Conservation (phyloP, 192 early-diverging fungal genomes). For the Backusella psychrophila region DNA sequence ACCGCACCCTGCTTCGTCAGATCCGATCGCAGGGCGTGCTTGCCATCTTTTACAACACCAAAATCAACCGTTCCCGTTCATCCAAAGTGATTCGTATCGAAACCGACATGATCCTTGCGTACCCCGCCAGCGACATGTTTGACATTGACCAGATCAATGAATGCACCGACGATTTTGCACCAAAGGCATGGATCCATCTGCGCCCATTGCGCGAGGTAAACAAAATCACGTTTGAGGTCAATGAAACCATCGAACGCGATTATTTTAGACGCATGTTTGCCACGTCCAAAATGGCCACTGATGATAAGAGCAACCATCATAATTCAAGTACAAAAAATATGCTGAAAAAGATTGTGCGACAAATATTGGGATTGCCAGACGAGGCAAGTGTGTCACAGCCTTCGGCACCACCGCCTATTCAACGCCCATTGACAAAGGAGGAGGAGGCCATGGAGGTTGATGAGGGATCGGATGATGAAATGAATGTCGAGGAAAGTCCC, state of each 20-base stretch:
- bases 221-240: conserved; percentile 23
- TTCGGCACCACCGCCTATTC: neutral
- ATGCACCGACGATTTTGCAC: conserved; percentile 29
- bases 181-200: conserved; percentile 28
- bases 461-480: conserved; percentile 10
- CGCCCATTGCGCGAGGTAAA: conserved; percentile 17
- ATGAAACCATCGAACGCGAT: conserved; percentile 28
- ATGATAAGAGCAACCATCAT: conserved; percentile 18
- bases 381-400: neutral
- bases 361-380: conserved; percentile 21
- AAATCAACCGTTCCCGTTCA: conserved; percentile 12
- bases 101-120: conserved; percentile 26
- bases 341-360: conserved; percentile 23
- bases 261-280: conserved; percentile 32
- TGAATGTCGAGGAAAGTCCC: neutral
- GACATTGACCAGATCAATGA: conserved; percentile 33
- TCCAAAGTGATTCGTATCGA: conserved; percentile 11
- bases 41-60: conserved; percentile 32
- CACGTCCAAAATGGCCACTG: conserved; percentile 22
- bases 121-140: conserved; percentile 25
- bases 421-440: conserved; percentile 7
- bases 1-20: conserved; percentile 36
- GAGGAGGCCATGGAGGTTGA: conserved; percentile 15
- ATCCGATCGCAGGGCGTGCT: conserved; percentile 24
- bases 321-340: conserved; percentile 14